These are phyloP conservation scores for Dactylellina leptospora DNA, from an alignment of 2,329 filamentous ascomycete species.

Conservation along the genomic window DNA sequence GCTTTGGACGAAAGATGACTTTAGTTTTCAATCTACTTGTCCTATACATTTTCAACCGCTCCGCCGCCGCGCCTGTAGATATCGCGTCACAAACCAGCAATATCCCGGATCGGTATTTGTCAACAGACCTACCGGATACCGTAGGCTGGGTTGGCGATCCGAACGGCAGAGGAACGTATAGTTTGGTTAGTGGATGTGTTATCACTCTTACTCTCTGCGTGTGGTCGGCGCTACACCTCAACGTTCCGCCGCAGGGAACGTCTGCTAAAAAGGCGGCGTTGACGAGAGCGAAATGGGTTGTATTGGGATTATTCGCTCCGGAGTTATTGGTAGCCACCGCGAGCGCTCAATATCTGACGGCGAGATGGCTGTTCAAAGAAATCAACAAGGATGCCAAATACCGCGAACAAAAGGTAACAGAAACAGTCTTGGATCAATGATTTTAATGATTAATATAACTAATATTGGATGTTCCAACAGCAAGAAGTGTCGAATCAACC, in stretches of 20 bases:
- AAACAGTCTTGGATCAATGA: neutral
- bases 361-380: constrained; percentile 35
- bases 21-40: constrained; percentile 13
- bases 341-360: constrained; percentile 53
- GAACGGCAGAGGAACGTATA: constrained; percentile 58
- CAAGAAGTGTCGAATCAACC: constrained; percentile 38
- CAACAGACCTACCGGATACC: constrained; percentile 2
- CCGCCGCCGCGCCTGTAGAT: constrained; percentile 25
- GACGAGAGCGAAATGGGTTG: constrained; percentile 58
- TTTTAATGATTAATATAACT: neutral
- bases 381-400: constrained; percentile 38
- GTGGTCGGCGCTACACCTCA: constrained; percentile 60
- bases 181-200: constrained; percentile 60
- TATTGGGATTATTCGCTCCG: constrained; percentile 58
- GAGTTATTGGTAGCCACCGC: constrained; percentile 59
- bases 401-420: constrained; percentile 26
- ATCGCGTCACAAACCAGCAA: too few species aligned
- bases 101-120: neutral
- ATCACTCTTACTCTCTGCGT: constrained; percentile 60
- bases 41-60: constrained; percentile 10
- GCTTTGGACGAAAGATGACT: constrained; percentile 36
- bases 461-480: neutral
- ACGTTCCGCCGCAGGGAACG: constrained; percentile 57
- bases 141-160: constrained; percentile 56
- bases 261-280: constrained; percentile 22